Conservation (phyloP, 192 early-diverging fungal genomes). For the Coemansia sp. region DNA sequence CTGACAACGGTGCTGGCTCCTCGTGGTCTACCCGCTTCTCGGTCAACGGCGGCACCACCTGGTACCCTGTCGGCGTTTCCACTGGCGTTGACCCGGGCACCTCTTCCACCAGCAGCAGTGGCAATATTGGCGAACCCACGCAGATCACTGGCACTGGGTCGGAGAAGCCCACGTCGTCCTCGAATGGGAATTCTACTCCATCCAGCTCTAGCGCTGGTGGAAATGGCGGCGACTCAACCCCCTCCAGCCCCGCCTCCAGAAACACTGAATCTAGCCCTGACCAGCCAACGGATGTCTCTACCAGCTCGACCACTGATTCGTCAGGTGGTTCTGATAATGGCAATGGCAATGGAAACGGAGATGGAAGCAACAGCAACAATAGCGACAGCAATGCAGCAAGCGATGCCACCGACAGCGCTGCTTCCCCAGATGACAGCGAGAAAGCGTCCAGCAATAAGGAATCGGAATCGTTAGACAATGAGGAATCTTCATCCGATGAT, state of each 20-base stretch:
- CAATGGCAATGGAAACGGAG: not conserved
- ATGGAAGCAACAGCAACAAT: not conserved
- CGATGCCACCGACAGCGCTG: not conserved
- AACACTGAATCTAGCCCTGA: not conserved
- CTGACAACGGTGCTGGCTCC: slow-evolving; percentile 37
- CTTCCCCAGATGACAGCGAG: not conserved
- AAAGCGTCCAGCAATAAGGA: slow-evolving; percentile 9
- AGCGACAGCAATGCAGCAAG: not conserved
- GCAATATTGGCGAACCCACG: slow-evolving; percentile 23
- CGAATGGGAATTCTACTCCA: not conserved
- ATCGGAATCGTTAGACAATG: slow-evolving; percentile 13
- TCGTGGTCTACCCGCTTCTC: slow-evolving; percentile 58
- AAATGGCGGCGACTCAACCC: not conserved
- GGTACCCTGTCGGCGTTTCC: slow-evolving; percentile 53
- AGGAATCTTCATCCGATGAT: slow-evolving; percentile 13
- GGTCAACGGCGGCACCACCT: slow-evolving; percentile 44
- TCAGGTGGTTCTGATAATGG: not conserved
- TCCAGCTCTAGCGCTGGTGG: slow-evolving; percentile 1
- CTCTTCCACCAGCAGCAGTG: slow-evolving; percentile 5
- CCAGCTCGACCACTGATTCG: not conserved
- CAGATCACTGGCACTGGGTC: not conserved
- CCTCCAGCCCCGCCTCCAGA: not conserved
- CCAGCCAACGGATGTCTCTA: not conserved
- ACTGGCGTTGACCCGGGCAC: slow-evolving; percentile 48
- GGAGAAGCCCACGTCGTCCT: not conserved